A percentile compares a stretch with the other conserved stretches of the same genome.
These are phyloP conservation scores for Triticum aestivum DNA, from an alignment of 176 grass and related monocot species.

Conservation along the genomic window IWGSC_CS_RefSeq_v2.1 NC_057795.1:381969401-381969900, in stretches of 20 bases:
- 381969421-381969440: too few relatives aligned
- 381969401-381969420: too few relatives aligned
- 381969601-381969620: constrained; percentile 52
- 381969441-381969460: too few relatives aligned
- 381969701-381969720: constrained; percentile 13
- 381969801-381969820: not conserved
- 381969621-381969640: constrained; percentile 37
- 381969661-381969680: constrained; percentile 33
- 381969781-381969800: not conserved
- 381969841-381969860: not conserved
- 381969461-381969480: too few relatives aligned
- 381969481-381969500: too few relatives aligned
- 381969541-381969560: too few relatives aligned
- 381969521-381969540: too few relatives aligned
- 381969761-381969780: not conserved
- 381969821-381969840: not conserved
- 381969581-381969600: constrained; percentile 49
- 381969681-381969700: constrained; percentile 42
- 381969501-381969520: too few relatives aligned
- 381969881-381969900: not conserved
- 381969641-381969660: constrained; percentile 41
- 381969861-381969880: not conserved
- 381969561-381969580: constrained; percentile 2
- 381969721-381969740: constrained; percentile 27
- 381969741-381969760: not conserved